Percentiles rank a stretch among this genome's conserved stretches.
Evolutionary conservation across 2,329 filamentous ascomycete species (phyloP).

Genomic region (Venturia effusa): DNA sequence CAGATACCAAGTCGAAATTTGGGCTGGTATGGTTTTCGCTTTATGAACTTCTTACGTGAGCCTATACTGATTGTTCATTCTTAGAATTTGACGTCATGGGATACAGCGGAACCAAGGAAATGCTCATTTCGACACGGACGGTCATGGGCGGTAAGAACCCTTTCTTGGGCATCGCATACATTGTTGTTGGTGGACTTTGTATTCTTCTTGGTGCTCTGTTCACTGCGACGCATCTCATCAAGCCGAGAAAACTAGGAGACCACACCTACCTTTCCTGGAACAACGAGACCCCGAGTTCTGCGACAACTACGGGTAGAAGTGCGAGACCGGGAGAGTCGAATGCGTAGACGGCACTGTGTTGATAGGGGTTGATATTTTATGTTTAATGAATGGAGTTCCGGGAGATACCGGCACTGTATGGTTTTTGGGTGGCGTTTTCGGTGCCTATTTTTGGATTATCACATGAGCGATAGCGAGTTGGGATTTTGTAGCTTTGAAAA

Average conservation of each 20-base stretch:
- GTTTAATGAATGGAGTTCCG: background rate
- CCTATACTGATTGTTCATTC: slow-evolving; percentile 17
- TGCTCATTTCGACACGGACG: slow-evolving; percentile 79
- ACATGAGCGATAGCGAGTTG: background rate
- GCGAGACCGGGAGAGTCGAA: slow-evolving; percentile 20
- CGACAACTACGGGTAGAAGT: slow-evolving; percentile 37
- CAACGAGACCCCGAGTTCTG: slow-evolving; percentile 51
- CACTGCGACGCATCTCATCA: slow-evolving; percentile 81
- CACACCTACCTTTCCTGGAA: slow-evolving; percentile 98
- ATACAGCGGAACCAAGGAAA: slow-evolving; percentile 81
- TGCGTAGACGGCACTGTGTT: background rate
- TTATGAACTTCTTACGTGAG: background rate
- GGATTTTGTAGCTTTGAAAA: background rate
- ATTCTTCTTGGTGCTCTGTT: slow-evolving; percentile 81
- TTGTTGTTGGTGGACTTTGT: slow-evolving; percentile 88
- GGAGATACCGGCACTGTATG: background rate
- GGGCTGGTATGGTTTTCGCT: slow-evolving; percentile 55
- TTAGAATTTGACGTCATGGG: slow-evolving; percentile 68
- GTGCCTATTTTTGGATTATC: background rate
- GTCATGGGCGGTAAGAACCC: slow-evolving; percentile 93
- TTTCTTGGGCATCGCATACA: slow-evolving; percentile 91
- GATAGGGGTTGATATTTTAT: background rate
- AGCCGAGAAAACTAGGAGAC: slow-evolving; percentile 92
- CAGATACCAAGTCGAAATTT: slow-evolving; percentile 65
- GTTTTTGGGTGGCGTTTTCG: background rate